A percentile compares a stretch with the other conserved stretches of the same genome.
phyloP scores from a whole-genome alignment of 192 early-diverging fungal genomes.

The Entrophospora sp. region DNA sequence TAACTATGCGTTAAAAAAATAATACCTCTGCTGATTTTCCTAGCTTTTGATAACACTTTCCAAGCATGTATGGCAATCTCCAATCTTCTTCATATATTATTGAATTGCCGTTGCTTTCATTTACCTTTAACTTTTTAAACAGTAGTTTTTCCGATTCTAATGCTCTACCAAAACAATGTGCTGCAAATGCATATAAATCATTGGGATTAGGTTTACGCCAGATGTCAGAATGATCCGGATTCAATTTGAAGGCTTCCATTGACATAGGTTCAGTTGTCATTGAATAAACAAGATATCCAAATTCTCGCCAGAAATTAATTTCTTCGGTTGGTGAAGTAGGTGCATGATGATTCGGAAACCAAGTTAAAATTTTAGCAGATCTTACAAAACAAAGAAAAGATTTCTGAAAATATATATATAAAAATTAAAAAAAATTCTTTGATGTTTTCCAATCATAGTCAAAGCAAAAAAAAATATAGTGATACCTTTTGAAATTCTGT shows the following conservation, averaged over 20 bases:
- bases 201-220: slow-evolving; percentile 18
- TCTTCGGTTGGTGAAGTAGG: slow-evolving; percentile 13
- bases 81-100: too few relatives aligned
- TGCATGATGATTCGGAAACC: not conserved
- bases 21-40: slow-evolving; percentile 29
- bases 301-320: slow-evolving; percentile 38
- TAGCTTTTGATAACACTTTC: slow-evolving; percentile 45
- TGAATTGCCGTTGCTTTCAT: too few relatives aligned
- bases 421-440: too few relatives aligned
- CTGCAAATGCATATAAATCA: slow-evolving; percentile 34
- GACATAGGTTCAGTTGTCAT: slow-evolving; percentile 43
- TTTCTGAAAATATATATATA: too few relatives aligned
- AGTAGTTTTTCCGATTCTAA: slow-evolving; percentile 22
- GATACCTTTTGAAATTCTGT: slow-evolving; percentile 49
- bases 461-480: not conserved
- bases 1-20: too few relatives aligned
- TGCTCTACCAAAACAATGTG: slow-evolving; percentile 31
- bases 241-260: slow-evolving; percentile 35
- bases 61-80: slow-evolving; percentile 37
- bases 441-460: not conserved
- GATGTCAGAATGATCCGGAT: not conserved
- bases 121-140: not conserved
- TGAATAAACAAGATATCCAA: slow-evolving; percentile 40
- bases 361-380: slow-evolving; percentile 18
- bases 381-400: slow-evolving; percentile 59